Evolutionary conservation across 345 rosid species (phyloP), one percentile per base, ranked within the genome.

Genomic region (Rhizophora mangle): DNA sequence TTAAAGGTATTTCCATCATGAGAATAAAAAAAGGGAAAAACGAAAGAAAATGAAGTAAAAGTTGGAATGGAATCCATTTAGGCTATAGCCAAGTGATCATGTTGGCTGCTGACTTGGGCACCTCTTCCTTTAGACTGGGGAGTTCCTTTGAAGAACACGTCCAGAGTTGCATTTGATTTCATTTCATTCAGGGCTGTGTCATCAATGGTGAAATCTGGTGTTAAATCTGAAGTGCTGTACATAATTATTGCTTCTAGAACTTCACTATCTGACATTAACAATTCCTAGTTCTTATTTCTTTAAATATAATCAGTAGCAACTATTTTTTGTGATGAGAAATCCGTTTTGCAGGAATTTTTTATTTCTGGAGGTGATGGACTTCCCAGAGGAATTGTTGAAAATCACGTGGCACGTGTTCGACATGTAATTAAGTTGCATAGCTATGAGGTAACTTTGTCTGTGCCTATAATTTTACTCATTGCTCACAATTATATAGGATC

Each of bases 341-440:
- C 51, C 58, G 49, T 19, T 70, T 62, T 30, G 2, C 77, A 95
- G 97, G 99, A 95, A 75, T 92, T 95, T 82, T 95, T 95, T 67
- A 90, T 95, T 58, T 95, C 97, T 64, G 96, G 96, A 58, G 96
- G 96, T 64, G 99, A 95, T 13, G 97, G 99, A 61, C 96, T 95
- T 80, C 99, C 99, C 5, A 82, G 96, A 81, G 97, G 96, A 74
- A 93, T 92, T 0, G 99, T 95, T 62, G 99, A 95, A 82, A 92
- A 95, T 76, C 96, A 95, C 78, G 84, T 90, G 27, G 89, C 96
- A 22, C 94, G 90, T 22, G 93, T 82, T 79, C 92, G 96, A 62
- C 87, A 77, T 39, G 88, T 88, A 68, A 84, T 92, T 24, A 88
- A 87, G 86, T 75, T 95, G 81, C 89, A 87, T 6, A 84, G 92